phyloP scores from a whole-genome alignment of 352 stramenopile genomes.

The Globisporangium yorkense region DNA sequence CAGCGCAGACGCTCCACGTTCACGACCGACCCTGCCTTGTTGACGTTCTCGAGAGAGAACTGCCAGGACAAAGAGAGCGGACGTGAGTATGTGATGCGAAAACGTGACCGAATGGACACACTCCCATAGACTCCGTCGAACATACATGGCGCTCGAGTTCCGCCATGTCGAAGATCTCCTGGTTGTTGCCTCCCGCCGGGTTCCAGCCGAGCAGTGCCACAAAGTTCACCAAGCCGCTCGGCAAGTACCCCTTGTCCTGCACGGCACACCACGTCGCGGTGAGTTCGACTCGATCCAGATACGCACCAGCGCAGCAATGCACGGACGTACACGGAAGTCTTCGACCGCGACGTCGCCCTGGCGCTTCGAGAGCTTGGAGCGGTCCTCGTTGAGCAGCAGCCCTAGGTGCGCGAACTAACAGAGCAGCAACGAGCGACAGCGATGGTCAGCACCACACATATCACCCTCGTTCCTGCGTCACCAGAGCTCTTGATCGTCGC shows the following conservation, averaged over 20 bases:
- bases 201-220: slow-evolving; percentile 98
- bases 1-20: slow-evolving; percentile 82
- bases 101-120: not conserved
- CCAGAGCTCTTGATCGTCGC: slow-evolving; percentile 1
- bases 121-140: not conserved
- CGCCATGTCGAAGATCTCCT: slow-evolving; percentile 95
- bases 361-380: slow-evolving; percentile 97
- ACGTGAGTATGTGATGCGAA: not conserved
- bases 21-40: slow-evolving; percentile 86
- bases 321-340: slow-evolving; percentile 88
- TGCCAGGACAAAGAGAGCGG: slow-evolving; percentile 4
- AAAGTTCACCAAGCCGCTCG: slow-evolving; percentile 97
- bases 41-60: slow-evolving; percentile 85
- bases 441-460: not conserved
- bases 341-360: slow-evolving; percentile 96
- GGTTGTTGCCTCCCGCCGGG: slow-evolving; percentile 90
- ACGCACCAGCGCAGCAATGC: not conserved
- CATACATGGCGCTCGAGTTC: slow-evolving; percentile 79
- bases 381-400: slow-evolving; percentile 96
- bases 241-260: slow-evolving; percentile 93
- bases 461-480: not conserved
- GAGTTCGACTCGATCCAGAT: not conserved
- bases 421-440: not conserved
- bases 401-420: slow-evolving; percentile 84
- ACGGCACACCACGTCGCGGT: not conserved